Percentiles rank a stretch among this genome's conserved stretches.
These are phyloP conservation scores for Sicyos edulis DNA, from an alignment of 306 rosid species.

Conservation along the genomic window DNA sequence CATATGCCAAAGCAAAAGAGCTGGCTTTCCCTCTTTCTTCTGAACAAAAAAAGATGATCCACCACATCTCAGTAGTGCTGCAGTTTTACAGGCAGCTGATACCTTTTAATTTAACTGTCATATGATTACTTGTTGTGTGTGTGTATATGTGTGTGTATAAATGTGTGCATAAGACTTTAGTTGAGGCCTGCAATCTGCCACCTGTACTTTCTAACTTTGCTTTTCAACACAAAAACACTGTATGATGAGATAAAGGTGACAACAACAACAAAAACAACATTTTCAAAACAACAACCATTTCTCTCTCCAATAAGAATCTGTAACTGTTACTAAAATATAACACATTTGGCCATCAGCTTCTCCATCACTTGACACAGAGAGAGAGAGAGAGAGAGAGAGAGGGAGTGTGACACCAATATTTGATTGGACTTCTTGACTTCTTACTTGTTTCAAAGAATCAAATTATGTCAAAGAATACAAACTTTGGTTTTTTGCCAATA, in stretches of 20 bases:
- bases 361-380: not conserved
- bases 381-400: not conserved
- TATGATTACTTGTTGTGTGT: constrained; percentile 16
- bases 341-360: not conserved
- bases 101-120: constrained; percentile 22
- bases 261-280: constrained; percentile 6
- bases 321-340: constrained; percentile 19
- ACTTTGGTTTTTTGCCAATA: not conserved
- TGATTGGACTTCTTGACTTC: constrained; percentile 17
- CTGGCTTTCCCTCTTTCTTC: constrained; percentile 37
- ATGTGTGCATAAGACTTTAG: constrained; percentile 11
- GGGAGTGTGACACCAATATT: not conserved
- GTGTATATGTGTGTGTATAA: not conserved
- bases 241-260: constrained; percentile 17
- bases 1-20: constrained; percentile 55
- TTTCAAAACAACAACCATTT: not conserved
- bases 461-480: not conserved
- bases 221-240: constrained; percentile 14
- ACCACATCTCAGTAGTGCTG: constrained; percentile 39
- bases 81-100: constrained; percentile 15
- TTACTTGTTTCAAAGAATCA: constrained; percentile 2
- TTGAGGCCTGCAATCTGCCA: constrained; percentile 21
- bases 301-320: constrained; percentile 17
- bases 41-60: constrained; percentile 27
- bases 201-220: constrained; percentile 12